Evolutionary conservation across 2,329 filamentous ascomycete genomes (phyloP).

Genomic region (Paecilomyces formosus): DNA sequence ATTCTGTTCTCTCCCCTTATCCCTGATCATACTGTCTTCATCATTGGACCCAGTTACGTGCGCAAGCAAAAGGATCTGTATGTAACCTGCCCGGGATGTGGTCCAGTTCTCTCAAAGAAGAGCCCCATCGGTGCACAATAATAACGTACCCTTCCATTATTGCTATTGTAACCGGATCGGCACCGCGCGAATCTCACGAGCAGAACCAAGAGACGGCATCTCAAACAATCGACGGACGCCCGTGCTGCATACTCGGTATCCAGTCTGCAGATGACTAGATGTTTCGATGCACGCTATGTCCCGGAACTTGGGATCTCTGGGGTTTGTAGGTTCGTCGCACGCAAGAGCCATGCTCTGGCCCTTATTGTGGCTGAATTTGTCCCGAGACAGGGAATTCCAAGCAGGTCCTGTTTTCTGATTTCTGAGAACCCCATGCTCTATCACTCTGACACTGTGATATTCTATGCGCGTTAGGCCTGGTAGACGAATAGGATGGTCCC

Average conservation of each 20-base stretch:
- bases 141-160: not conserved
- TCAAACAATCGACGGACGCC: not conserved
- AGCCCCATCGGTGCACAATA: not conserved
- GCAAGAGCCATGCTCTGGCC: not conserved
- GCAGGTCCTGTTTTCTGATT: not conserved
- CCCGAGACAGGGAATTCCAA: not conserved
- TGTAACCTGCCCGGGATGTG: not conserved
- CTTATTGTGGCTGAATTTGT: not conserved
- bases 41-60: not conserved
- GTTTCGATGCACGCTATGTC: not conserved
- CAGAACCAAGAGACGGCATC: not conserved
- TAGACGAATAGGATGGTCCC: not conserved
- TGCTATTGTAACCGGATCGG: not conserved
- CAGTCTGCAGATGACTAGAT: not conserved
- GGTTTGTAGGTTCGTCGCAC: not conserved
- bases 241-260: not conserved
- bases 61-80: not conserved
- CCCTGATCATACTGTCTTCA: not conserved
- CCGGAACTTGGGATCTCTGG: not conserved
- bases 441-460: not conserved
- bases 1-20: not conserved
- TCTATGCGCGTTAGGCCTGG: not conserved
- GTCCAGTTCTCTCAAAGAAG: not conserved
- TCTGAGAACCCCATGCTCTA: not conserved
- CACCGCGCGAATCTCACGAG: not conserved